Conservation (phyloP, 108 stramenopile genomes). For the Cafeteria roenbergensis region DNA sequence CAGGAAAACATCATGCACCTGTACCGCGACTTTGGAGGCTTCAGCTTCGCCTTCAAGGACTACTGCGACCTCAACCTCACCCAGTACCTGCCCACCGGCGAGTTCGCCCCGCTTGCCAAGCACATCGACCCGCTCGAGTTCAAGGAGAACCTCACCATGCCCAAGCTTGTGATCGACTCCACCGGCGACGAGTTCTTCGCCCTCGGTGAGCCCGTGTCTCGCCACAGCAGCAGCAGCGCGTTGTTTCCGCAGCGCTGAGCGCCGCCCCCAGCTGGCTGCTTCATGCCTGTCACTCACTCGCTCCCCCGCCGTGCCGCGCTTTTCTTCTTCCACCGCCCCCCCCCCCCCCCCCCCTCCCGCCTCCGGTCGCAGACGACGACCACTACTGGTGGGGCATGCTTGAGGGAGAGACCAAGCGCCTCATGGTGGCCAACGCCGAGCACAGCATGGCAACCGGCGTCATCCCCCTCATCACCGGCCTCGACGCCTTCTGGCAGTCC, state of each 20-base stretch:
- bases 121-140: slow-evolving; percentile 15
- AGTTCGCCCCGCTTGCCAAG: slow-evolving; percentile 3
- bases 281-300: too few relatives aligned
- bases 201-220: too few relatives aligned
- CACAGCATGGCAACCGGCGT: slow-evolving; percentile 24
- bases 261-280: too few relatives aligned
- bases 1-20: slow-evolving; percentile 14
- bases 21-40: slow-evolving; percentile 21
- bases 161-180: slow-evolving; percentile 24
- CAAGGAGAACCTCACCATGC: slow-evolving; percentile 29
- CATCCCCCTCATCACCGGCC: slow-evolving; percentile 13
- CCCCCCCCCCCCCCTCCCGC: too few relatives aligned
- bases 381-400: slow-evolving; percentile 28
- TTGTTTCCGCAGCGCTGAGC: too few relatives aligned
- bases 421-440: slow-evolving; percentile 30
- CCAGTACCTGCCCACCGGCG: background rate
- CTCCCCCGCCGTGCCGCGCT: too few relatives aligned
- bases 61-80: slow-evolving; percentile 1
- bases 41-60: slow-evolving; percentile 14
- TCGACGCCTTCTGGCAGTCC: slow-evolving; percentile 1
- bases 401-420: slow-evolving; percentile 20
- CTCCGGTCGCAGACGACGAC: slow-evolving; percentile 24
- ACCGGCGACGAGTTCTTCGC: slow-evolving; percentile 28
- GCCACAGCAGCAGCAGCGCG: too few relatives aligned
- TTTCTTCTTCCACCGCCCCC: too few relatives aligned